phyloP scores from a whole-genome alignment of 1,284 basidiomycete species.

The Moniliella sp. region DNA sequence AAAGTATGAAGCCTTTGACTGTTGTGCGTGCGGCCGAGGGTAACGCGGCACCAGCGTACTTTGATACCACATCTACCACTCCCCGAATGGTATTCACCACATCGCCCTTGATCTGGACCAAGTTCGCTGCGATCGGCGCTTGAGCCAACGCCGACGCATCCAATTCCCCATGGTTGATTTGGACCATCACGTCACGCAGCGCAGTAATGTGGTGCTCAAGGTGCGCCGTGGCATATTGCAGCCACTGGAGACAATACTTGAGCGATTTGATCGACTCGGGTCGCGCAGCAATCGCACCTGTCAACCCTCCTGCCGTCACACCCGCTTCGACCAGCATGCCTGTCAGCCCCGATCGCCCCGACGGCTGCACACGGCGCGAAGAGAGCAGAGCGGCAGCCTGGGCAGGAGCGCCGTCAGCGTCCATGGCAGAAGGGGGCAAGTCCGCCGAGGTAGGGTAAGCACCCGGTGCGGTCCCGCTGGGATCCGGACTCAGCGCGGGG shows the following conservation, averaged over 20 bases:
- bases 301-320: conserved; percentile 44
- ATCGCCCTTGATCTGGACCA: conserved; percentile 54
- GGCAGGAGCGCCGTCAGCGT: too few species aligned
- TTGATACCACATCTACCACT: conserved; percentile 72
- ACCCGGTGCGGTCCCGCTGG: too few species aligned
- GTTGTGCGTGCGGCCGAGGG: too few species aligned
- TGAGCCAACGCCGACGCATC: too few species aligned
- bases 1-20: conserved; percentile 61
- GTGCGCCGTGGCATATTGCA: conserved; percentile 64
- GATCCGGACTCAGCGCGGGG: too few species aligned
- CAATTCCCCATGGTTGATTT: conserved; percentile 20
- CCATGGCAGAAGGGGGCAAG: too few species aligned
- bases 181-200: conserved; percentile 40
- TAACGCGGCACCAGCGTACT: conserved; percentile 50
- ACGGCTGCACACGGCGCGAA: too few species aligned
- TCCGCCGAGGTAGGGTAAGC: too few species aligned
- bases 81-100: conserved; percentile 65
- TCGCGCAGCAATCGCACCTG: conserved; percentile 68
- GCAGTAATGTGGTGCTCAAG: conserved; percentile 68
- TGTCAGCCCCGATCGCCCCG: not conserved
- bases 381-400: too few species aligned
- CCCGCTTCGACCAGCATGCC: conserved; percentile 56
- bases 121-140: conserved; percentile 19
- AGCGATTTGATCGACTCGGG: conserved; percentile 65
- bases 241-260: conserved; percentile 67